Evolutionary conservation across 805 yeast species (phyloP).

Genomic region (Cyberlindnera nakhonratchasimensis): DNA sequence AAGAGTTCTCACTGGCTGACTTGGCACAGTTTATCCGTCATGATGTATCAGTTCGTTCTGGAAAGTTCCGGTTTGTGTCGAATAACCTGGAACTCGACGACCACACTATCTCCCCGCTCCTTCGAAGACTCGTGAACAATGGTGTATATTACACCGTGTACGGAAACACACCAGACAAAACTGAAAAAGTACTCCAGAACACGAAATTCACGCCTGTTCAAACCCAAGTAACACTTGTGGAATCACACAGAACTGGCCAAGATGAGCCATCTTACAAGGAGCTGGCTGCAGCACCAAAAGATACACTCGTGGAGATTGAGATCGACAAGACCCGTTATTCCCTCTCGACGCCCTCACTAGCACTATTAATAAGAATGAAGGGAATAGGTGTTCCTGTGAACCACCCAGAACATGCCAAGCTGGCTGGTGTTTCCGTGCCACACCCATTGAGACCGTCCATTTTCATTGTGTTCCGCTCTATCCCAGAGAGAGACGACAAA

Average conservation of each 20-base stretch:
- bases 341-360: constrained; percentile 15
- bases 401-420: constrained; percentile 11
- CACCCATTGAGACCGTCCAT: constrained; percentile 7
- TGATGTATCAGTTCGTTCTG: constrained; percentile 8
- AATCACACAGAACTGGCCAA: not conserved
- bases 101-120: constrained; percentile 12
- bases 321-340: constrained; percentile 6
- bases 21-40: constrained; percentile 12
- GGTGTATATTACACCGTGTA: constrained; percentile 18
- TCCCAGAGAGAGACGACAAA: constrained; percentile 1
- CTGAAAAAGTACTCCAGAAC: not conserved
- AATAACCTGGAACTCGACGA: constrained; percentile 9
- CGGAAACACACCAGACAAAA: constrained; percentile 16
- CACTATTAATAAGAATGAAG: constrained; percentile 15
- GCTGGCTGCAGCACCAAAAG: not conserved
- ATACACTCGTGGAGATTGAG: constrained; percentile 8
- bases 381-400: constrained; percentile 19
- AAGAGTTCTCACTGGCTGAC: constrained; percentile 18
- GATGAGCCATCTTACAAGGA: constrained; percentile 1
- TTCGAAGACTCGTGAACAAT: constrained; percentile 22
- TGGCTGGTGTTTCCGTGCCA: not conserved
- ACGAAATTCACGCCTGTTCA: not conserved
- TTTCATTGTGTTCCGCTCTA: constrained; percentile 4
- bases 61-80: constrained; percentile 19
- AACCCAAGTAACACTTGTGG: constrained; percentile 1